Percentiles rank a stretch among this genome's conserved stretches.
Conservation (phyloP, 164 flowering plant genomes). For the Taxillus chinensis region DNA sequence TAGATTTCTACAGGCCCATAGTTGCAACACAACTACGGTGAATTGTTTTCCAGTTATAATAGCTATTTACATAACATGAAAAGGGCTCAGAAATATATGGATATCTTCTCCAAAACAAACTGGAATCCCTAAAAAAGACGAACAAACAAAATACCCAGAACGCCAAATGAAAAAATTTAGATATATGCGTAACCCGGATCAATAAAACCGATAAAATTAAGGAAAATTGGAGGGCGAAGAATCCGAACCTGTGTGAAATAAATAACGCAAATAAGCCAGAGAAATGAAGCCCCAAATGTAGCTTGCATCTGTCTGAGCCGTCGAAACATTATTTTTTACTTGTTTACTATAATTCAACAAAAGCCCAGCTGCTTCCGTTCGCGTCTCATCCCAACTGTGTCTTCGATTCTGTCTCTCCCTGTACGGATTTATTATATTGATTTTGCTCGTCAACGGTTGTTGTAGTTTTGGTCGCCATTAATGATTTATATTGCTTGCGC, state of each 20-base stretch:
- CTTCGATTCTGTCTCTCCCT: too few species aligned
- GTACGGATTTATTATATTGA: too few species aligned
- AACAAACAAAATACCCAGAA: not conserved
- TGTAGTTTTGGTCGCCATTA: too few species aligned
- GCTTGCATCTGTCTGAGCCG: conserved; percentile 41
- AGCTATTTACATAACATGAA: too few species aligned
- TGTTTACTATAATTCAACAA: not conserved
- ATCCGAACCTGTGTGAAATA: conserved; percentile 78
- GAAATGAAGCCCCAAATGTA: conserved; percentile 61
- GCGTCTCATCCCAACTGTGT: not conserved
- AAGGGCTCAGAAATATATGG: too few species aligned
- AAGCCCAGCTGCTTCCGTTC: not conserved
- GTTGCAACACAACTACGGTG: too few species aligned
- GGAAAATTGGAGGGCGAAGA: not conserved
- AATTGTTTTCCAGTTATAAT: too few species aligned
- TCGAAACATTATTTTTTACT: conserved; percentile 33
- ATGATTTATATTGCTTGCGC: too few species aligned
- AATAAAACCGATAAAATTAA: not conserved
- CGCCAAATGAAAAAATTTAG: not conserved
- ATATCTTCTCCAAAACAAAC: too few species aligned
- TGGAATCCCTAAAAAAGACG: not conserved
- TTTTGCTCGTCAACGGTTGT: too few species aligned
- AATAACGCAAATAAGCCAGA: conserved; percentile 76
- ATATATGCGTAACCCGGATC: not conserved
- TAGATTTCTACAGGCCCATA: too few species aligned